Evolutionary conservation across 1,284 basidiomycete genomes (phyloP).

Genomic region (Polyporus tsugae): DNA sequence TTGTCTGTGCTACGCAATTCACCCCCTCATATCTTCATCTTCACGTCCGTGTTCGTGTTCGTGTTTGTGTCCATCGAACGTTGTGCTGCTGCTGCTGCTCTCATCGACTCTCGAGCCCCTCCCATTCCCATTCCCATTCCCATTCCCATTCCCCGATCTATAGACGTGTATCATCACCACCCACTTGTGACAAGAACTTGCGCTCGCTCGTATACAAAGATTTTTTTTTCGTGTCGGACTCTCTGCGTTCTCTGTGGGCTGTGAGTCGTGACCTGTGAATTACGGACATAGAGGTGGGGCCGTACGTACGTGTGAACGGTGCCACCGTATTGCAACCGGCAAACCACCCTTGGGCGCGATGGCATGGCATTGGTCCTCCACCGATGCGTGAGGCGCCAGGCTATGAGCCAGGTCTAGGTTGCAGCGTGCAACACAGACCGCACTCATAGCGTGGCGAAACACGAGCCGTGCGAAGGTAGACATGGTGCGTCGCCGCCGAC

Average conservation of each 20-base stretch:
- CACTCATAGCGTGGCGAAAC: slow-evolving; percentile 4
- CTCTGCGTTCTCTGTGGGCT: background rate
- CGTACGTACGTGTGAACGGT: background rate
- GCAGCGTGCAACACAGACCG: background rate
- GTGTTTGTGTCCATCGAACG: background rate
- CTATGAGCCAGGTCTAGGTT: slow-evolving; percentile 1
- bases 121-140: background rate
- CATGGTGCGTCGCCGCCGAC: too few species aligned
- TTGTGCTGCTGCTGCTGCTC: slow-evolving; percentile 8
- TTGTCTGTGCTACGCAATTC: background rate
- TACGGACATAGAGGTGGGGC: background rate
- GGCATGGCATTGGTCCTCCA: background rate
- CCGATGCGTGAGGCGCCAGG: background rate
- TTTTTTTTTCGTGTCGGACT: slow-evolving; percentile 5
- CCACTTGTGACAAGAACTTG: slow-evolving; percentile 20
- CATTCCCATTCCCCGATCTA: slow-evolving; percentile 18
- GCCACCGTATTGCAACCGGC: too few species aligned
- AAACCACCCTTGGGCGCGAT: too few species aligned
- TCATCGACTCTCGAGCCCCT: background rate
- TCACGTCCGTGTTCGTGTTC: background rate
- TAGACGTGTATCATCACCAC: slow-evolving; percentile 34
- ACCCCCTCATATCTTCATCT: background rate
- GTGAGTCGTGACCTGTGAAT: background rate
- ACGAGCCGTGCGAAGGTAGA: background rate
- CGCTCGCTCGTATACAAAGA: slow-evolving; percentile 10